Conservation (phyloP, 2,329 filamentous ascomycete species). For the Paramyrothecium roridum region DNA sequence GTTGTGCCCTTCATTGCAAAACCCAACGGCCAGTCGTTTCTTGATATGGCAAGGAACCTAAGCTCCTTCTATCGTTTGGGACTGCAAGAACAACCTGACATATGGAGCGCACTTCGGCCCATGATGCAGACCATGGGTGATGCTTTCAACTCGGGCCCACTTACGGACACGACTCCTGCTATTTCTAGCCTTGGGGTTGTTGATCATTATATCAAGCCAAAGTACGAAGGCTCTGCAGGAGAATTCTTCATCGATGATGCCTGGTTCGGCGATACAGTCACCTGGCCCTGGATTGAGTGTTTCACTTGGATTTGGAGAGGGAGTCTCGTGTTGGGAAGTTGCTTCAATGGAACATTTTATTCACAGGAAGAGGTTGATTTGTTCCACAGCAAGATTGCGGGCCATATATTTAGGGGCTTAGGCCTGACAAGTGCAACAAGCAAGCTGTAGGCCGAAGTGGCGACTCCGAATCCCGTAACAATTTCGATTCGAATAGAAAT, state of each 20-base stretch:
- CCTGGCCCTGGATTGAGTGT: neutral
- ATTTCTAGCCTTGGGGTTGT: neutral
- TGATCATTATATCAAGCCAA: neutral
- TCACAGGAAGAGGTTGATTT: neutral
- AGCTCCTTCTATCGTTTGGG: neutral
- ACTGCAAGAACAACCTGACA: neutral
- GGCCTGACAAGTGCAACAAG: neutral
- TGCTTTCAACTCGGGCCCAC: neutral
- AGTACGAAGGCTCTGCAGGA: neutral
- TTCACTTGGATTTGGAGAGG: neutral
- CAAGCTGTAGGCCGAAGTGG: too few relatives aligned
- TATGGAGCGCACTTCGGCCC: neutral
- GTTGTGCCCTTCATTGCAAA: neutral
- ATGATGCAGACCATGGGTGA: conserved; percentile 1
- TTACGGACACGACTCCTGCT: neutral
- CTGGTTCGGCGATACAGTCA: neutral
- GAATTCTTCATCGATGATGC: neutral
- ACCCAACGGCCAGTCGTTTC: neutral
- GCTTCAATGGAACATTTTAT: neutral
- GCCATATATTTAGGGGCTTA: neutral
- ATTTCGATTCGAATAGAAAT: too few relatives aligned
- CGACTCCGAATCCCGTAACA: too few relatives aligned
- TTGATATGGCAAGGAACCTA: neutral
- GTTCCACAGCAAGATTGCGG: neutral
- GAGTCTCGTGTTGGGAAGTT: neutral